These are phyloP conservation scores for Ophiostoma sp. DNA, from an alignment of 2,329 filamentous ascomycete genomes.

Conservation along the genomic window DNA sequence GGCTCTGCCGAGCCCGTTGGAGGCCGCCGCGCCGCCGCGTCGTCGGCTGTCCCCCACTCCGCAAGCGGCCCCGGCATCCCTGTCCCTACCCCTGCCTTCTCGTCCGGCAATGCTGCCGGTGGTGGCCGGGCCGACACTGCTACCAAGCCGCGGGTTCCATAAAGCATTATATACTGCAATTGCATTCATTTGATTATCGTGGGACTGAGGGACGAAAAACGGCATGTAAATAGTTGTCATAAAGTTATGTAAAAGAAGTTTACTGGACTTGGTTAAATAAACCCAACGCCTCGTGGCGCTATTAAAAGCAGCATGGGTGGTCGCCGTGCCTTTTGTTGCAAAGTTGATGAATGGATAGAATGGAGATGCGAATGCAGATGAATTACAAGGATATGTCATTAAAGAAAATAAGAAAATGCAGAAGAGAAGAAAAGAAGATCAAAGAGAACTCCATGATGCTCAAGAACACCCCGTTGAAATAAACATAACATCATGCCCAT, in stretches of 20 bases:
- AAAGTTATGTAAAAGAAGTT: not conserved
- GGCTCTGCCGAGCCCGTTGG: no score
- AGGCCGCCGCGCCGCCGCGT: no score
- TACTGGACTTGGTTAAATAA: not conserved
- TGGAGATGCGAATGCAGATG: not conserved
- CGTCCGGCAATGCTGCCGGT: no score
- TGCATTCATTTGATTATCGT: no score
- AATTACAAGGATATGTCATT: not conserved
- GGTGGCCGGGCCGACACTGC: no score
- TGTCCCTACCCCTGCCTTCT: no score
- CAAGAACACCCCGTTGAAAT: not conserved
- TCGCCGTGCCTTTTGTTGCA: not conserved
- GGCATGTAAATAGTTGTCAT: not conserved
- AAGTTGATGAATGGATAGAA: not conserved
- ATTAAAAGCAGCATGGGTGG: not conserved
- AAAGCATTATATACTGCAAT: no score
- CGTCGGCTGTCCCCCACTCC: no score
- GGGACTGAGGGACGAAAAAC: no score
- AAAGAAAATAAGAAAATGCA: not conserved
- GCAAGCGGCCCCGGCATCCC: no score
- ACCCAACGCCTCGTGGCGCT: not conserved
- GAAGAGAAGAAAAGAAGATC: not conserved
- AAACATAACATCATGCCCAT: not conserved
- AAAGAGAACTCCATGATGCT: conserved; percentile 10
- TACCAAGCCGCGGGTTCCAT: no score